These are phyloP conservation scores for Penicillium canariense DNA, from an alignment of 495 filamentous ascomycete genomes.

Conservation along the genomic window DNA sequence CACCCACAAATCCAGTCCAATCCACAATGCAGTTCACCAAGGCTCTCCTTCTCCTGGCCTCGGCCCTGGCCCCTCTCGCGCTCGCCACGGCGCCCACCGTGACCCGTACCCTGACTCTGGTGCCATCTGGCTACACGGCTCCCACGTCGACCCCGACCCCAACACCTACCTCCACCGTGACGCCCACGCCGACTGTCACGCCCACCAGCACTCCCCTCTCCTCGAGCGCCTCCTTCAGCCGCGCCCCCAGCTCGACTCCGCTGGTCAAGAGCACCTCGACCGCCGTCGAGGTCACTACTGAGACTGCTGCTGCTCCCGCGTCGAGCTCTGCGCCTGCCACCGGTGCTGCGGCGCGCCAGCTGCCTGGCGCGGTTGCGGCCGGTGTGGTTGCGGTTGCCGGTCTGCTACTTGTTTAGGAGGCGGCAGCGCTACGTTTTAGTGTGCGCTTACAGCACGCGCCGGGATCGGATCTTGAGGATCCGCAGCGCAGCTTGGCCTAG, in stretches of 20 bases:
- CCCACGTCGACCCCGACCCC: conserved; percentile 23
- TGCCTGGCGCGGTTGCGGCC: conserved; percentile 34
- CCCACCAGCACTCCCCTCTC: conserved; percentile 22
- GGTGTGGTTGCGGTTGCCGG: conserved; percentile 46
- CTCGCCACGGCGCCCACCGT: conserved; percentile 27
- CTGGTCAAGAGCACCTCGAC: conserved; percentile 18
- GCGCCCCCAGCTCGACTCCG: conserved; percentile 17
- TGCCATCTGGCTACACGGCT: conserved; percentile 31
- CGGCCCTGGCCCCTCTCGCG: conserved; percentile 34
- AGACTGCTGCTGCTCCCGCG: conserved; percentile 17
- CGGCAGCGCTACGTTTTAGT: neutral
- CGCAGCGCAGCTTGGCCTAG: neutral
- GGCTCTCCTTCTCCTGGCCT: conserved; percentile 29
- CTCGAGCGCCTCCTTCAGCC: conserved; percentile 17
- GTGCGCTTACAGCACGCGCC: neutral
- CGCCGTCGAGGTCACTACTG: neutral
- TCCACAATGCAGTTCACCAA: conserved; percentile 39
- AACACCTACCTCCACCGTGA: conserved; percentile 19
- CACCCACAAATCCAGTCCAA: conserved; percentile 8
- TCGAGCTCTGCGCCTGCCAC: conserved; percentile 28
- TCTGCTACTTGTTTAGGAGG: conserved; percentile 43
- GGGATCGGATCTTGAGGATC: conserved; percentile 16
- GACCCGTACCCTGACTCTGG: conserved; percentile 34
- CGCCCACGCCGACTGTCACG: conserved; percentile 21
- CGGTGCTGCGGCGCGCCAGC: conserved; percentile 31